A percentile compares a stretch with the other conserved stretches of the same genome.
Evolutionary conservation across 2,329 filamentous ascomycete genomes (phyloP).

Genomic region (Gnomoniopsis sp.): DNA sequence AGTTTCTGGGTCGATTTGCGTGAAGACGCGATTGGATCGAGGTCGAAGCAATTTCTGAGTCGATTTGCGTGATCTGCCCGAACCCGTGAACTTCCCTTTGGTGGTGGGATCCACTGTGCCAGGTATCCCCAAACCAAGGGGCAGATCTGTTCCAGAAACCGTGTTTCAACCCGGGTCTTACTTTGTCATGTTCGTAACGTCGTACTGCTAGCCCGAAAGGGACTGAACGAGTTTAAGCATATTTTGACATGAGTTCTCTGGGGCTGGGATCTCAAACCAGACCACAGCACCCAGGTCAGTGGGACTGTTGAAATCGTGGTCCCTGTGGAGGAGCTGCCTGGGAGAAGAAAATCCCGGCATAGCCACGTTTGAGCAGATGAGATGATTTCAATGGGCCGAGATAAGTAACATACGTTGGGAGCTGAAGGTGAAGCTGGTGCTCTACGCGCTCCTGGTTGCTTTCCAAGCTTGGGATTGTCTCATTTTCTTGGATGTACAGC

Average conservation of each 20-base stretch:
- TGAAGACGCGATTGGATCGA: not conserved
- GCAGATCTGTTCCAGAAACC: not conserved
- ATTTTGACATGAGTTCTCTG: not conserved
- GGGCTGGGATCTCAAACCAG: not conserved
- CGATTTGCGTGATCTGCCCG: not conserved
- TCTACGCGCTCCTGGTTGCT: no score
- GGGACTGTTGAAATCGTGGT: no score
- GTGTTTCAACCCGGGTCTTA: not conserved
- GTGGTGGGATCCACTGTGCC: not conserved
- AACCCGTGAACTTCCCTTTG: not conserved
- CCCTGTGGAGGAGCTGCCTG: no score
- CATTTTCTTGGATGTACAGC: no score
- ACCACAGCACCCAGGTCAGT: no score
- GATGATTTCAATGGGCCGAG: no score
- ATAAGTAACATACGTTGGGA: no score
- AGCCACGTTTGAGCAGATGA: no score
- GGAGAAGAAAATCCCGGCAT: no score
- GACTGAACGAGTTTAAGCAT: not conserved
- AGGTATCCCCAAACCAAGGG: not conserved
- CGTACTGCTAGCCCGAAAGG: not conserved
- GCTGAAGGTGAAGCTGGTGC: no score
- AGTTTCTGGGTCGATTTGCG: not conserved
- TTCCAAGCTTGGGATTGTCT: no score
- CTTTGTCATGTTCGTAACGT: not conserved
- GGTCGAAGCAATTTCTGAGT: not conserved